Percentiles rank a stretch among this genome's conserved stretches.
These are phyloP conservation scores for Nannizziopsis barbatae DNA, from an alignment of 2,329 filamentous ascomycete genomes.

Conservation along the genomic window DNA sequence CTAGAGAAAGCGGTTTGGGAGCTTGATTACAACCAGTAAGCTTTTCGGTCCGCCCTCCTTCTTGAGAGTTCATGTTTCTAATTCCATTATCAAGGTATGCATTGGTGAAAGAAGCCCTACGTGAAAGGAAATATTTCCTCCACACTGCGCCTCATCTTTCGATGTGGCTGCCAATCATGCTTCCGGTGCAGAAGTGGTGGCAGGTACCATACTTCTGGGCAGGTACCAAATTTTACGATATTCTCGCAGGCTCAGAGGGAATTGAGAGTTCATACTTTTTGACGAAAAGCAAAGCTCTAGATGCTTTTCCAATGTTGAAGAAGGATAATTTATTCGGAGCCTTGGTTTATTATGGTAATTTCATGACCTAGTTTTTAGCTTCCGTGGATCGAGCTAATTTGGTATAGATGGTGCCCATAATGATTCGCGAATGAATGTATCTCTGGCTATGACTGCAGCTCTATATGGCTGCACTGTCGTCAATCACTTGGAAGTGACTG, in stretches of 20 bases:
- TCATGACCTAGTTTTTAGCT: not conserved
- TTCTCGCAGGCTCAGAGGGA: slow-evolving; percentile 72
- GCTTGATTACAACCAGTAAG: slow-evolving; percentile 66
- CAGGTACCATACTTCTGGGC: slow-evolving; percentile 64
- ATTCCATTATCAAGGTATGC: slow-evolving; percentile 38
- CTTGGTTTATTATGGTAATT: slow-evolving; percentile 66
- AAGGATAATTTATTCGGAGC: slow-evolving; percentile 67
- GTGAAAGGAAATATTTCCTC: slow-evolving; percentile 72
- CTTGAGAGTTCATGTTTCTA: not conserved
- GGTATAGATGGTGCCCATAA: slow-evolving; percentile 69
- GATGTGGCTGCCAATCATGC: slow-evolving; percentile 70
- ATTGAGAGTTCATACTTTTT: slow-evolving; percentile 80
- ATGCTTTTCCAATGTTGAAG: slow-evolving; percentile 82
- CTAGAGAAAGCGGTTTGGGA: slow-evolving; percentile 80
- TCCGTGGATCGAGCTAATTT: slow-evolving; percentile 13
- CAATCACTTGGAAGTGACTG: slow-evolving; percentile 72
- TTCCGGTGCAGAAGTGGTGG: slow-evolving; percentile 73
- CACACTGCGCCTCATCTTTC: slow-evolving; percentile 74
- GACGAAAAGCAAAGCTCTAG: slow-evolving; percentile 72
- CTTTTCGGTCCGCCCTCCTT: not conserved
- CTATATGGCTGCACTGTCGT: slow-evolving; percentile 72
- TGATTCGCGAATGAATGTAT: slow-evolving; percentile 86
- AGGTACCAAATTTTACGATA: slow-evolving; percentile 70
- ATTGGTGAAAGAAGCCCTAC: slow-evolving; percentile 68
- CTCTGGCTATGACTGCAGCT: slow-evolving; percentile 77